Evolutionary conservation across 139 green algal genomes (phyloP).

Genomic region (Astrephomene gubernaculifera): DNA sequence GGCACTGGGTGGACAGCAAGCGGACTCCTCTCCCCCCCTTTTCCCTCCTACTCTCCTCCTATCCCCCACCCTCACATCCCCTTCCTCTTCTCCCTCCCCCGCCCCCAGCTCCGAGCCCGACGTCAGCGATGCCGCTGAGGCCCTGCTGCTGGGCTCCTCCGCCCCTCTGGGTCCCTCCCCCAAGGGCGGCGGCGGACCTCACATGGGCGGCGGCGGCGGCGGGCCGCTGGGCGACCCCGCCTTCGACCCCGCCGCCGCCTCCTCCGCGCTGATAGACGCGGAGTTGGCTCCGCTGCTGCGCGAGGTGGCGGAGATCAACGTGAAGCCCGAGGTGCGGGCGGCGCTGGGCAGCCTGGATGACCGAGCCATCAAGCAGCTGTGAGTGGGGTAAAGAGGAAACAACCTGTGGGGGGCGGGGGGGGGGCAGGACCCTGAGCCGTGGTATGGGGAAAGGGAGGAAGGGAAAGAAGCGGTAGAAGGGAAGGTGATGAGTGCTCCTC

Average conservation of each 20-base stretch:
- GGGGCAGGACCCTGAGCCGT: not conserved
- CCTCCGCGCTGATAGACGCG: not conserved
- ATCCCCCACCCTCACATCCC: not conserved
- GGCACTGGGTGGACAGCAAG: too few species aligned
- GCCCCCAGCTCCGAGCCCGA: not conserved
- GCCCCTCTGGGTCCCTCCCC: too few species aligned
- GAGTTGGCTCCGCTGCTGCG: slow-evolving; percentile 33
- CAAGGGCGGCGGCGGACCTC: not conserved
- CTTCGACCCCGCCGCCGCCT: slow-evolving; percentile 15
- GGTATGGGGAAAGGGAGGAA: too few species aligned
- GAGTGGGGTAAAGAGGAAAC: not conserved
- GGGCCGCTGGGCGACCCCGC: not conserved
- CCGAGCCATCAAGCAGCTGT: slow-evolving; percentile 37
- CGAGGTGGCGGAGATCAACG: slow-evolving; percentile 37
- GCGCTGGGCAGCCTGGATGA: slow-evolving; percentile 38
- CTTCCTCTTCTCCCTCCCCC: not conserved
- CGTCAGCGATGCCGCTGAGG: slow-evolving; percentile 24
- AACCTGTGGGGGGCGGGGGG: not conserved
- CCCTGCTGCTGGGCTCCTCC: slow-evolving; percentile 24
- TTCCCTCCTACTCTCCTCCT: too few species aligned
- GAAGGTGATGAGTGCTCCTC: too few species aligned
- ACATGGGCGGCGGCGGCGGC: not conserved
- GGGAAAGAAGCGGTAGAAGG: too few species aligned
- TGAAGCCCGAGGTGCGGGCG: slow-evolving; percentile 18
- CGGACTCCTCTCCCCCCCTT: too few species aligned